Evolutionary conservation across 2,329 filamentous ascomycete genomes (phyloP).

Genomic region (Pseudocercospora musae): DNA sequence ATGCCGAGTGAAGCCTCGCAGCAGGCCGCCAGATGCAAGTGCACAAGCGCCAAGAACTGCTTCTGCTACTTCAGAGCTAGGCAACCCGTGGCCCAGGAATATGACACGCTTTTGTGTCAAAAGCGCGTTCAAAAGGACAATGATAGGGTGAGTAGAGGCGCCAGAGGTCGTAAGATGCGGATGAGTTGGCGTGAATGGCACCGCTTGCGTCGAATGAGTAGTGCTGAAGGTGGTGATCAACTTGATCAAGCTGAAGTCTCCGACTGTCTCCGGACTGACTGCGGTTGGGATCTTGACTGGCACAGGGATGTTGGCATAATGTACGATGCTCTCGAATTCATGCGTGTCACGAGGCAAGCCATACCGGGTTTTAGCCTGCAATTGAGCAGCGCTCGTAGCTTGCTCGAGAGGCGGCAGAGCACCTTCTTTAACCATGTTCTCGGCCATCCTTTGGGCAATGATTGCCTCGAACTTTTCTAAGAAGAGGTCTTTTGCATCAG

Average conservation of each 20-base stretch:
- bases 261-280: slow-evolving; percentile 90
- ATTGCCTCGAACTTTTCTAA: slow-evolving; percentile 96
- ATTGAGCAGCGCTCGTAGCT: slow-evolving; percentile 38
- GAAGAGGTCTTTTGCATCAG: slow-evolving; percentile 93
- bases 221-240: slow-evolving; percentile 91
- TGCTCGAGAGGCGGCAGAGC: slow-evolving; percentile 13
- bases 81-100: slow-evolving; percentile 91
- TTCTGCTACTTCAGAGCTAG: slow-evolving; percentile 93
- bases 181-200: slow-evolving; percentile 75
- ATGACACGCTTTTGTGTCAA: slow-evolving; percentile 95
- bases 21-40: slow-evolving; percentile 83
- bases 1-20: slow-evolving; percentile 90
- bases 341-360: slow-evolving; percentile 88
- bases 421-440: slow-evolving; percentile 48
- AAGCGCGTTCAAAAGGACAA: slow-evolving; percentile 89
- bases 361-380: slow-evolving; percentile 57
- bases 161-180: slow-evolving; percentile 92
- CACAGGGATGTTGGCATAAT: slow-evolving; percentile 95
- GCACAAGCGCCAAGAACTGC: slow-evolving; percentile 97
- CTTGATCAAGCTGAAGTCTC: slow-evolving; percentile 96
- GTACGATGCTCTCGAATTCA: slow-evolving; percentile 91
- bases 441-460: slow-evolving; percentile 74
- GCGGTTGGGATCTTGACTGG: slow-evolving; percentile 95
- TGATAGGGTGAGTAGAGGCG: slow-evolving; percentile 84
- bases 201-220: slow-evolving; percentile 74